Evolutionary conservation across 306 rosid species (phyloP).

Genomic region (Trichosanthes truncata): DNA sequence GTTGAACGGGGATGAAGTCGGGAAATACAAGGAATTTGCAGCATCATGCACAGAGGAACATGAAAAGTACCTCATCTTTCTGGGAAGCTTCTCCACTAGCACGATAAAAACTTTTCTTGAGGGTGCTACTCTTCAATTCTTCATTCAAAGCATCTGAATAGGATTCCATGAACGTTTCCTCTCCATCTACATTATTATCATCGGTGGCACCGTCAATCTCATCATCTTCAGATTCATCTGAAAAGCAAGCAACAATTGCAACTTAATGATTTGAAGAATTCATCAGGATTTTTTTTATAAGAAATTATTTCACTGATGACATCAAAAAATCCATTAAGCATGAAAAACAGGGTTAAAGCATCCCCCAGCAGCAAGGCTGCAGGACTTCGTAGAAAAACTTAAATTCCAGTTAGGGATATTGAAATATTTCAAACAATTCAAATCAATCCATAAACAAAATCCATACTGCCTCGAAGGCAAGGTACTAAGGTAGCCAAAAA

Average conservation of each 20-base stretch:
- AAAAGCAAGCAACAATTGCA: constrained; percentile 1
- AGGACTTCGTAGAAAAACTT: neutral
- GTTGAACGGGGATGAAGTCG: neutral
- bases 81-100: constrained; percentile 59
- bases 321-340: neutral
- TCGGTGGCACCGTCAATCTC: constrained; percentile 34
- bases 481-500: neutral
- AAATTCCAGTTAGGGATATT: neutral
- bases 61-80: constrained; percentile 52
- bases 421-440: neutral
- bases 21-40: neutral
- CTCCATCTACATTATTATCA: constrained; percentile 25
- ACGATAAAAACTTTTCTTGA: constrained; percentile 69
- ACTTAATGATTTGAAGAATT: neutral
- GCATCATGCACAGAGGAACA: neutral
- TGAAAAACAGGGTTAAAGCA: neutral
- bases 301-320: neutral
- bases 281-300: neutral
- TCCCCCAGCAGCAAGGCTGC: neutral
- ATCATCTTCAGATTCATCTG: constrained; percentile 67
- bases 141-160: constrained; percentile 67
- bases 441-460: neutral
- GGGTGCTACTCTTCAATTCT: constrained; percentile 61
- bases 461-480: neutral
- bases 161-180: constrained; percentile 49